Conservation (phyloP, 2,329 filamentous ascomycete genomes). For the Diaporthe nobilis region DNA sequence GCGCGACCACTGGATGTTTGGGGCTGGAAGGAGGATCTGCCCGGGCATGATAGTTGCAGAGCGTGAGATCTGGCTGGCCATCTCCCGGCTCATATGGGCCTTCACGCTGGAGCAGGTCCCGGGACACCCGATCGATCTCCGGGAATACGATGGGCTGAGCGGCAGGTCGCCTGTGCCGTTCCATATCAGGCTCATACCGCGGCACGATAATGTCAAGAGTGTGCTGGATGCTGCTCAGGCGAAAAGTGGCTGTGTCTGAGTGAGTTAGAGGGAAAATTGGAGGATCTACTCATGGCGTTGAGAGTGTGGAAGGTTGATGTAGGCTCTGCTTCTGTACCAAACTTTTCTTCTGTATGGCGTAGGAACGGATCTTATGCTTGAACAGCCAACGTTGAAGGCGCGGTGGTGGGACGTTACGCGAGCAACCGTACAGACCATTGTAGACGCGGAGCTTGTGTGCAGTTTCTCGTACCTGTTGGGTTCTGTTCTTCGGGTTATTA, state of each 20-base stretch:
- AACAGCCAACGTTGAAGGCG: not conserved
- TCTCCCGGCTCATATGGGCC: constrained; percentile 63
- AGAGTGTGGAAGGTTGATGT: not conserved
- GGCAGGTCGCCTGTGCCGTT: constrained; percentile 25
- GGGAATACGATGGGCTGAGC: constrained; percentile 21
- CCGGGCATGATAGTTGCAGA: constrained; percentile 69
- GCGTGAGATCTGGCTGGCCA: constrained; percentile 61
- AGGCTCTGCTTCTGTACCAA: too few relatives aligned
- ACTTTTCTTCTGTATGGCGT: too few relatives aligned
- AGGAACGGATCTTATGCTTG: not conserved
- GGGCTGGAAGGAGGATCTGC: constrained; percentile 69
- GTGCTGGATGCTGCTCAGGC: constrained; percentile 4
- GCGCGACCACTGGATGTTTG: constrained; percentile 68
- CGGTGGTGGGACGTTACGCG: not conserved
- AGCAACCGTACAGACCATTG: not conserved
- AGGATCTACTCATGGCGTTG: not conserved
- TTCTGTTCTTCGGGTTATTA: not conserved
- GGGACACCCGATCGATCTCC: constrained; percentile 18
- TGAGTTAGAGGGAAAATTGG: not conserved
- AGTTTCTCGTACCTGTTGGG: not conserved
- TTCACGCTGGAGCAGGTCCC: constrained; percentile 47
- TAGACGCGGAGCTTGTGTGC: not conserved
- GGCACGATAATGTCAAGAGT: constrained; percentile 17
- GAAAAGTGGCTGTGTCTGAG: not conserved
- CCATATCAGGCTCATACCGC: not conserved